A percentile compares a stretch with the other conserved stretches of the same genome.
phyloP scores from a whole-genome alignment of 2,329 filamentous ascomycete species.

The Diaporthe destruens region DNA sequence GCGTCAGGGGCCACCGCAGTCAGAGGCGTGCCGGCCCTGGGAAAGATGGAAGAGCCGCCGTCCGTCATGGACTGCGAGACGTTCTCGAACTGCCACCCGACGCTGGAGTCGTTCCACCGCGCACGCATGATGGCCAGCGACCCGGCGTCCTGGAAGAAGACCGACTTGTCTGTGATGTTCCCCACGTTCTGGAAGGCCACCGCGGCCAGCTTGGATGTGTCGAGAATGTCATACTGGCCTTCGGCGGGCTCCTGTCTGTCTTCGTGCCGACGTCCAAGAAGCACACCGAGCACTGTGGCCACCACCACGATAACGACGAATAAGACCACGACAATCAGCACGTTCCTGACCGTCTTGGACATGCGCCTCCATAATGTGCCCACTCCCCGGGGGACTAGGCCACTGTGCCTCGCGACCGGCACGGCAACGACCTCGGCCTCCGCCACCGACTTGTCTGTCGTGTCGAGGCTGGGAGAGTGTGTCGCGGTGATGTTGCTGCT shows the following conservation, averaged over 20 bases:
- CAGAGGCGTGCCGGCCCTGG: slow-evolving; percentile 19
- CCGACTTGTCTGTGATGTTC: slow-evolving; percentile 33
- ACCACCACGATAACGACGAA: slow-evolving; percentile 22
- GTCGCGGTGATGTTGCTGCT: slow-evolving; percentile 4
- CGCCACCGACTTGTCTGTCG: neutral
- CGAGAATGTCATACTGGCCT: slow-evolving; percentile 25
- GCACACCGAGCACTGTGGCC: slow-evolving; percentile 18
- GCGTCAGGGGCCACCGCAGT: slow-evolving; percentile 23
- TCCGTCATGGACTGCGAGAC: slow-evolving; percentile 35
- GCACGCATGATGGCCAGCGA: slow-evolving; percentile 37
- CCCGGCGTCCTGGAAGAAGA: slow-evolving; percentile 34
- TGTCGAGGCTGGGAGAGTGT: neutral
- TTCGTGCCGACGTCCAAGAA: slow-evolving; percentile 8
- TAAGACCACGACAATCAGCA: neutral
- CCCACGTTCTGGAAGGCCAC: slow-evolving; percentile 32
- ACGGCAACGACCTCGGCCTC: neutral
- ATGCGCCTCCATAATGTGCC: slow-evolving; percentile 8
- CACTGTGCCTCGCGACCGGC: neutral
- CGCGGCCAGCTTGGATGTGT: slow-evolving; percentile 31
- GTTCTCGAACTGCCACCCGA: slow-evolving; percentile 35
- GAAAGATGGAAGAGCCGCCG: slow-evolving; percentile 29
- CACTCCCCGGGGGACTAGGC: slow-evolving; percentile 9
- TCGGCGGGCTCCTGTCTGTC: neutral
- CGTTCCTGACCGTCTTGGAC: slow-evolving; percentile 22
- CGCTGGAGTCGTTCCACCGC: slow-evolving; percentile 10